Base-by-base conservation (phyloP, 1,284 basidiomycete genomes). In the Thecaphora thlaspeos region DNA sequence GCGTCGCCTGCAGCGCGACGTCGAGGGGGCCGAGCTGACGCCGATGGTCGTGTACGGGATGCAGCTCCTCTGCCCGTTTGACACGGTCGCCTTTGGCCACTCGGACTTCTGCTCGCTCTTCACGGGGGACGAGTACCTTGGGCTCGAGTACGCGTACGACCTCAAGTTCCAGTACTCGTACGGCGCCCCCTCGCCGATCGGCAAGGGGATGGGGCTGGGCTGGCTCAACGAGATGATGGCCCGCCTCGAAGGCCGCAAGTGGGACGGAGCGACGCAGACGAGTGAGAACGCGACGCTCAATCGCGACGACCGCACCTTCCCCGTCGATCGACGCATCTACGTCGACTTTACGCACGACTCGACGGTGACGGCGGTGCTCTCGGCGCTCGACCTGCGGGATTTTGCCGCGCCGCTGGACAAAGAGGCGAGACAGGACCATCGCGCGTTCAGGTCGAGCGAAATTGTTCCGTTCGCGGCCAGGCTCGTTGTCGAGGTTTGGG, bases 101-200 rank as follows among this genome's bases (percentile, higher is more conserved):
- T 90, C 88, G 24, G 87, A 85, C 63, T 95, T 94, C 80, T 96
- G 93, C 70, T 84, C 85, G 46, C 81, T 96, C 1, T 96, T 96
- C 79, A 91, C 88, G 0, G 82, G 88, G 71, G 86, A 90, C 41
- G 91, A 95, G 77, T 92, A 90, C 87, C 84, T 87, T 67, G 90
- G 89, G 12, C 93, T 90, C 76, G 84, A 90, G 75, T 93, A 92
- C 58, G 81, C 85, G 43, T 74, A 70, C 69, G 75, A 77, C 51
- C 39, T 74, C 17, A 53, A 55, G 30, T 77, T 80, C 68, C 86
- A 85, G 84, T 66, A 68, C 36, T 83, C 85, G 71, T 88, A 88
- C 14, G 88, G 86, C 0, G 88, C 87, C 68, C 90, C 89, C 7
- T 87, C 86, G 1, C 89, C 90, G 0, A 82, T 90, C 9, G 84